Evolutionary conservation across 805 yeast genomes (phyloP), one percentile per base, ranked within the genome.

Genomic region (Ogataea methylovora): DNA sequence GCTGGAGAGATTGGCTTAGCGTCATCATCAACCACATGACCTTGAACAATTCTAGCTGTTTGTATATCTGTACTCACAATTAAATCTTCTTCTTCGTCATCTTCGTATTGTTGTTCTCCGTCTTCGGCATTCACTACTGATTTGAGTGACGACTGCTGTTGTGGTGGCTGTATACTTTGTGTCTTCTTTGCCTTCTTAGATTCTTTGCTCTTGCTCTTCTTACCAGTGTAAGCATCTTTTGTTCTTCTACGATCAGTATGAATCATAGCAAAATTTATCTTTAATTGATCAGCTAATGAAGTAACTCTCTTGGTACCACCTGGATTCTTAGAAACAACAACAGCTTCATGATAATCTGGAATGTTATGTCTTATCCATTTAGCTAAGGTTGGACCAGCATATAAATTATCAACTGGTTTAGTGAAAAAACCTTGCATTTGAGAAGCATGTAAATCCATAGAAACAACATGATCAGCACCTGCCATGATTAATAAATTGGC

Each of bases 371-470:
- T 78, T 49, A 92, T 90, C 98, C 98, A 92, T 48, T 84, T 75
- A 20, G 96, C 97, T 46, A 92, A 71, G 27, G 95, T 84, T 32
- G 98, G 98, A 3, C 95, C 96, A 19, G 97, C 97, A 52, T 86
- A 87, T 40, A 92, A 65, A 59, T 92, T 92, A 60, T 92, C 99
- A 19, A 92, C 98, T 0, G 99, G 98, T 49, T 87, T 88, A 23
- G 94, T 74, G 67, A 92, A 92, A 56, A 92, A 92, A 11, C 99
- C 99, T 66, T 92, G 98, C 98, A 92, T 92, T 63, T 92, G 99
- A 24, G 95, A 79, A 19, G 99, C 98, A 49, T 77, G 84, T 45
- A 92, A 67, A 55, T 92, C 99, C 97, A 92, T 88, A 3, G 96
- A 85, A 26, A 92, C 90, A 38, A 92, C 94, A 60, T 92, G 99